These are phyloP conservation scores for Pythium brassicae DNA, from an alignment of 352 stramenopile species.

Conservation along the genomic window DNA sequence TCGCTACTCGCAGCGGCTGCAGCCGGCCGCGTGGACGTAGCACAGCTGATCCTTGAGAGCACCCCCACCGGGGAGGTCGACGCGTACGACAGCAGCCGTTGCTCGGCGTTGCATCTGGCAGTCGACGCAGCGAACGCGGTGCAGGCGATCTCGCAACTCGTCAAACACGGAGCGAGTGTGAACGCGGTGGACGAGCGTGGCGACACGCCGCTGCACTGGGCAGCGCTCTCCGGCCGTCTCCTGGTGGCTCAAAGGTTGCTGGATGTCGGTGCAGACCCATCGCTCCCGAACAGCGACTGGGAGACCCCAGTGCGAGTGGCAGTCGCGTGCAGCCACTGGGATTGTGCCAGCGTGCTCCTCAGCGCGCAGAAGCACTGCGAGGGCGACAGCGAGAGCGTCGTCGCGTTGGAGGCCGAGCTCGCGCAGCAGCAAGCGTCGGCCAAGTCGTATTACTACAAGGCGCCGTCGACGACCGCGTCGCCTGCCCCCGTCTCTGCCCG, in stretches of 20 bases:
- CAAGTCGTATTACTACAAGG: slow-evolving; percentile 16
- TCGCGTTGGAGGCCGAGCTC: slow-evolving; percentile 25
- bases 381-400: not conserved
- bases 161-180: slow-evolving; percentile 29
- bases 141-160: slow-evolving; percentile 20
- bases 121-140: slow-evolving; percentile 19
- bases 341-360: slow-evolving; percentile 43
- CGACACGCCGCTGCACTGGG: slow-evolving; percentile 67
- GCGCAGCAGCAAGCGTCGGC: slow-evolving; percentile 28
- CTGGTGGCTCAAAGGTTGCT: slow-evolving; percentile 34
- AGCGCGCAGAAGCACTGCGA: slow-evolving; percentile 11
- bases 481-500: not conserved
- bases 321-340: slow-evolving; percentile 32
- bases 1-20: slow-evolving; percentile 40
- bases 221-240: slow-evolving; percentile 43
- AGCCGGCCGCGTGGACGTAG: slow-evolving; percentile 26
- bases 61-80: slow-evolving; percentile 15
- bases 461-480: slow-evolving; percentile 17
- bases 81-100: slow-evolving; percentile 27
- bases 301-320: slow-evolving; percentile 50
- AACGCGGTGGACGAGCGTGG: slow-evolving; percentile 56
- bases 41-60: slow-evolving; percentile 23
- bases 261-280: slow-evolving; percentile 38
- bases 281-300: slow-evolving; percentile 51
- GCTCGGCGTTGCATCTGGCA: slow-evolving; percentile 36